A percentile compares a stretch with the other conserved stretches of the same genome.
These are phyloP conservation scores for Apiosordaria backusii DNA, from an alignment of 495 filamentous ascomycete species.

Conservation along the genomic window DNA sequence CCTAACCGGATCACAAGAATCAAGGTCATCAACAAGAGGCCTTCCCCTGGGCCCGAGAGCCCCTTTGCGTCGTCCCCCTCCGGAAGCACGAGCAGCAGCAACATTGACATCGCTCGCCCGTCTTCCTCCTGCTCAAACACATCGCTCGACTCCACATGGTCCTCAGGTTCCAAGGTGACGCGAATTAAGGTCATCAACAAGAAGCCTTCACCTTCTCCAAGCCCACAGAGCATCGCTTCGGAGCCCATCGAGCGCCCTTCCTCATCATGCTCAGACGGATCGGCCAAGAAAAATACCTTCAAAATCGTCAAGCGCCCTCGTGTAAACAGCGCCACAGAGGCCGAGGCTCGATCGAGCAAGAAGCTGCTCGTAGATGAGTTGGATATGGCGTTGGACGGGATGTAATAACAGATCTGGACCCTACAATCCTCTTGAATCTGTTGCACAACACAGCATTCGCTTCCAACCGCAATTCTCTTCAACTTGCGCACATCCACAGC, in stretches of 20 bases:
- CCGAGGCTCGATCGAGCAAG: background rate
- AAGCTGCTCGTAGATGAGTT: background rate
- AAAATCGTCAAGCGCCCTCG: background rate
- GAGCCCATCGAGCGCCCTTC: background rate
- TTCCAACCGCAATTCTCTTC: no score
- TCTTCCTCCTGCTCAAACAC: slow-evolving; percentile 11
- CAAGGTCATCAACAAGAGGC: background rate
- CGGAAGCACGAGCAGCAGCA: slow-evolving; percentile 1
- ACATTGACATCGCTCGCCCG: slow-evolving; percentile 1
- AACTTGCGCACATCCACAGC: no score
- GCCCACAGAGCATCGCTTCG: background rate
- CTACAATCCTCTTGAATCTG: no score
- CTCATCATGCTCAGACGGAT: background rate
- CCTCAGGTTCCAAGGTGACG: background rate
- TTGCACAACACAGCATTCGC: no score
- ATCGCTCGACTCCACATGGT: background rate
- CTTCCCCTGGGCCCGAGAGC: background rate
- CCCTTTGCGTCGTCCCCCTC: background rate
- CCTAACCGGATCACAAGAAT: background rate
- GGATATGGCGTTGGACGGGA: background rate
- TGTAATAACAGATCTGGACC: no score
- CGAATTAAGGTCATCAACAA: background rate
- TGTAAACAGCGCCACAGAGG: background rate
- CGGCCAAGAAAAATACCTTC: background rate
- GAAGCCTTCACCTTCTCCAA: background rate